Conservation (phyloP, 352 stramenopile genomes). For the Pythium rhizo-oryzae region DNA sequence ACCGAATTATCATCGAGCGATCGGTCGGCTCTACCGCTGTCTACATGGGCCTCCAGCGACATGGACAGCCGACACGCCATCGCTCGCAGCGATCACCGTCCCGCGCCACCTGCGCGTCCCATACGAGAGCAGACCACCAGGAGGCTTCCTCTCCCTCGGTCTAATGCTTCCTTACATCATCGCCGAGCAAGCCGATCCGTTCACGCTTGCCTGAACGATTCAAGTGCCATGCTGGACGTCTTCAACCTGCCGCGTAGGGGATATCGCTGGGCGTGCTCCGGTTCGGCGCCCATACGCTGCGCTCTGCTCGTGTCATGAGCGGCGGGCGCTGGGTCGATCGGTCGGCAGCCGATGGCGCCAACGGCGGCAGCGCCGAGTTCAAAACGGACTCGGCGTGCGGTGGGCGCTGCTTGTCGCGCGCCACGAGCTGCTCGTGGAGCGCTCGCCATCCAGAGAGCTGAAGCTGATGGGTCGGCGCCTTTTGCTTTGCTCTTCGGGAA, state of each 20-base stretch:
- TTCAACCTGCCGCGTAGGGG: neutral
- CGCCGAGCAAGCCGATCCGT: too few species aligned
- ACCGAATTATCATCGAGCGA: too few species aligned
- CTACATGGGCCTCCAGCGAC: too few species aligned
- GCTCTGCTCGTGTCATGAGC: slow-evolving; percentile 24
- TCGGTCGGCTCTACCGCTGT: too few species aligned
- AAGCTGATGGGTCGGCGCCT: slow-evolving; percentile 12
- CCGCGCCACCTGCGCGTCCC: too few species aligned
- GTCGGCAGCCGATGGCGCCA: neutral
- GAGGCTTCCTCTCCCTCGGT: too few species aligned
- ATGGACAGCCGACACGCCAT: neutral
- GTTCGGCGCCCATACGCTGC: slow-evolving; percentile 8
- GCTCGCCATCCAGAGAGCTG: slow-evolving; percentile 24
- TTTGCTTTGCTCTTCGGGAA: neutral
- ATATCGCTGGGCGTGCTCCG: neutral
- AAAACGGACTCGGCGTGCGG: slow-evolving; percentile 16
- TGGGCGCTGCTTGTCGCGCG: slow-evolving; percentile 20
- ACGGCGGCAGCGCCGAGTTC: slow-evolving; percentile 24
- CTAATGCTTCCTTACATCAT: too few species aligned
- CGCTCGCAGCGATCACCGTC: too few species aligned
- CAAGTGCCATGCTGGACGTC: too few species aligned
- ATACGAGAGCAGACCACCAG: too few species aligned
- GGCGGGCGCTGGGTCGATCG: neutral
- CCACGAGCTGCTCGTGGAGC: slow-evolving; percentile 24
- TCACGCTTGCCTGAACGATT: too few species aligned